Base-by-base conservation (phyloP, 805 yeast genomes). In the Nakazawaea holstii region DNA sequence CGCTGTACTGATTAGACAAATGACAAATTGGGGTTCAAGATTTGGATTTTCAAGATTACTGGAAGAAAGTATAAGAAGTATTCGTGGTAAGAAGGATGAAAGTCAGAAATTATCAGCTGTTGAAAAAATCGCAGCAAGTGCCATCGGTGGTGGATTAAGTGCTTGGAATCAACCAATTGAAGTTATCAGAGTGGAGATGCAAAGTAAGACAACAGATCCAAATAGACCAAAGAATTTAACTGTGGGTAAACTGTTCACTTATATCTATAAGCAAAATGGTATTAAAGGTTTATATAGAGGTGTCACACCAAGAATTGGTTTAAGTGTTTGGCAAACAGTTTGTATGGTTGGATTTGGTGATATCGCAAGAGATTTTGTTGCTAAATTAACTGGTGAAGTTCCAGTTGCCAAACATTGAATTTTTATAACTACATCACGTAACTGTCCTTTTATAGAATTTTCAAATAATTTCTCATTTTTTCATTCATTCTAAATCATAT, bases 141-240 rank as follows among this genome's bases (percentile, higher is more conserved):
- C 86, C 8, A 70, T 94, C 52, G 99, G 99, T 78, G 99, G 99
- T 72, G 97, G 97, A 54, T 78, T 94, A 54, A 82, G 92, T 50
- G 96, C 98, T 14, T 94, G 99, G 98, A 94, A 94, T 70, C 99
- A 94, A 72, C 99, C 98, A 35, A 90, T 94, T 60, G 99, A 94
- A 71, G 99, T 94, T 46, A 86, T 91, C 55, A 82, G 99, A 68
- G 96, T 94, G 15, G 99, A 94, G 70, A 90, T 94, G 97, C 99
- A 94, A 72, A 85, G 95, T 49, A 85, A 86, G 72, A 89, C 91
- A n/a, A 72, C 67, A 42, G 98, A 92, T 69, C 96, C 97, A 57
- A 89, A 89, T 64, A 84, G 97, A 70, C 99, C 98, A 50, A 85
- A 87, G 71, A 91, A 92, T 53, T 75, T 92, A 65, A 79, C 85